Evolutionary conservation across 2,329 filamentous ascomycete genomes (phyloP), one percentile per base, ranked within the genome.

Genomic region (Geosmithia putterillii): DNA sequence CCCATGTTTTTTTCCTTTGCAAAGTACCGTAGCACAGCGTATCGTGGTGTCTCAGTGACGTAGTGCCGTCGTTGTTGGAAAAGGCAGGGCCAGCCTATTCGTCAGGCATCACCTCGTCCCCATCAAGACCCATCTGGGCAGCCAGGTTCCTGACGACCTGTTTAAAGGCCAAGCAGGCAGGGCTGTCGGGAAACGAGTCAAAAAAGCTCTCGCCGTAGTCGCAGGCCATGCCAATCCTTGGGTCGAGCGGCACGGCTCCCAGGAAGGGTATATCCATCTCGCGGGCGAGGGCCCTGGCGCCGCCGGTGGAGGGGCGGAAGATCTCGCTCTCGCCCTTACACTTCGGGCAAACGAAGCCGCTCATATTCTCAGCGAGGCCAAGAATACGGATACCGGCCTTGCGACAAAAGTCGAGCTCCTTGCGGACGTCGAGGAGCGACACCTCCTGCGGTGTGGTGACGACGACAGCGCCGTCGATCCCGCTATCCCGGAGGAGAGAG

Each of bases 131-230:
- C 49, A 87, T 68, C 58, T 84, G 69, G 50, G 69, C 65, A 17
- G 77, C 79, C 42, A 95, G 71, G 40, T 76, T 75, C 54, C 75
- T 77, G 32, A 98, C 89, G 9, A 98, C 89, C 32, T 71, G 70
- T 63, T 79, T 82, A 47, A 98, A 76, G 3, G 90, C 89, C 51
- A 73, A 69, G 55, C 87, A 94, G 2, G 92, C 89, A 28, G 92
- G 90, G 51, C 87, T 95, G 53, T 96, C 89, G 0, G 90, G 87
- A 61, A 87, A 98, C 20, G 80, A 82, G 56, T 96, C 89, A 56
- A 96, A 85, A 63, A 94, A 98, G 62, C 88, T 95, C 74, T 98
- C 92, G 5, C 94, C 92, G 61, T 86, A 95, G 61, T 98, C 92
- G 57, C 90, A 95, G 3, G 89, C 83, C 85, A 95, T 94, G 8